Base-by-base conservation (phyloP, 768 basidiomycete genomes). In the Dacryopinax primogenitus region DNA sequence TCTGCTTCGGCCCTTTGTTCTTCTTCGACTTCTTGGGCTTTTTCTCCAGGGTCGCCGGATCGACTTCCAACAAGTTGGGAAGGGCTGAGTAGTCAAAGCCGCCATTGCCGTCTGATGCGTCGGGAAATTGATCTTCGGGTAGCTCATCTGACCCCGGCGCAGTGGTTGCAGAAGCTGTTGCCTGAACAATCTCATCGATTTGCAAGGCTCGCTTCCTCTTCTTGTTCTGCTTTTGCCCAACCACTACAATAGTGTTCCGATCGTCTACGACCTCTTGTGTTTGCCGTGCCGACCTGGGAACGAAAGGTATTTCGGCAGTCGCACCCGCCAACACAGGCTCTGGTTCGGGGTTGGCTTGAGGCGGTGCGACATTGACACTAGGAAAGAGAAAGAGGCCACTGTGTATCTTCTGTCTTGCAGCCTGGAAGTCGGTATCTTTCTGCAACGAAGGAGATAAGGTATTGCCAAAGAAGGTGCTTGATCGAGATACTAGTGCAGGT, bases 241-340 rank as follows among this genome's bases (percentile, higher is more conserved):
- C 87, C 15, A 87, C 80, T 4, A 90, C 82, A 63, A 92, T 85
- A 1, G 82, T 77, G 70, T 88, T 89, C 47, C 85, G 83, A 33
- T 76, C 75, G 21, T 71, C 73, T 30, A 71, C 72, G 34, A 71
- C 39, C 30, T 69, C 66, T 37, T 71, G 73, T 21, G 71, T 64
- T 62, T 71, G 72, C 23, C 91, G 83, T 70, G 84, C 80, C 0
- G 82, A 74, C 0, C 83, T 80, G 58, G 90, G 90, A 9, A 94
- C 79, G 68, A 86, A 94, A 0, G 91, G 84, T 6, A 92, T 82
- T 74, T 91, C 90, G 35, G 83, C 80, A 63, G 84, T 72, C 35
- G 70, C 70, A 0, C 69, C 67, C 71, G 70, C 64, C 67, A 45
- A 62, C 71, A 37, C 63, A 26, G 30, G 23, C 41, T 45, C 67